Percentiles rank a stretch among this genome's conserved stretches.
These are phyloP conservation scores for Suillus hirtellus DNA, from an alignment of 768 basidiomycete genomes.

Conservation along the genomic window DNA sequence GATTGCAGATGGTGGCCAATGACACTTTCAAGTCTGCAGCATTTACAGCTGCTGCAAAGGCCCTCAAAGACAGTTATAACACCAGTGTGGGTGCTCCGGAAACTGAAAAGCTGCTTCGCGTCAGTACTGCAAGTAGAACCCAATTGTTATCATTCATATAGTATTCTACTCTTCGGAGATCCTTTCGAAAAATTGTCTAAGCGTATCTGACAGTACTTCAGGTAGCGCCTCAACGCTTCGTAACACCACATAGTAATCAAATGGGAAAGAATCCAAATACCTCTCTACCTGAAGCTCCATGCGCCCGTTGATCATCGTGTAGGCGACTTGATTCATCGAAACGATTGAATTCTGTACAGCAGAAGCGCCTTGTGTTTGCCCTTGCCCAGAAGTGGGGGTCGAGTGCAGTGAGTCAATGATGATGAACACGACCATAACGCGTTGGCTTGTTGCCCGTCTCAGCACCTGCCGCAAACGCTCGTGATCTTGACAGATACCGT, in stretches of 20 bases:
- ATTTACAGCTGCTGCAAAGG: too few relatives aligned
- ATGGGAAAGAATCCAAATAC: constrained; percentile 96
- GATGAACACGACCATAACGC: constrained; percentile 95
- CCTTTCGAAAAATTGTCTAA: constrained; percentile 91
- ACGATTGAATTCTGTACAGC: constrained; percentile 74
- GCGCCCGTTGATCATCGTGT: constrained; percentile 52
- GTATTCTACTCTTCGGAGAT: constrained; percentile 64
- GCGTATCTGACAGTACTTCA: constrained; percentile 81
- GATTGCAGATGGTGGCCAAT: background rate
- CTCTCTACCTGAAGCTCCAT: constrained; percentile 88
- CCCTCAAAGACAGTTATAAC: too few relatives aligned
- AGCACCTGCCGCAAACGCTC: constrained; percentile 77
- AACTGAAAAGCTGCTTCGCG: background rate
- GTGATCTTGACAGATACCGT: constrained; percentile 98
- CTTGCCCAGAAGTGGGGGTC: constrained; percentile 25
- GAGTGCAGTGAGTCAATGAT: constrained; percentile 86
- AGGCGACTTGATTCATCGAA: constrained; percentile 89
- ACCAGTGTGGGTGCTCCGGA: too few relatives aligned
- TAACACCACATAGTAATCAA: constrained; percentile 96
- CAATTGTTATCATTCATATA: too few relatives aligned
- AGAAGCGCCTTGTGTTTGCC: constrained; percentile 11
- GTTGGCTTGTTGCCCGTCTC: constrained; percentile 83
- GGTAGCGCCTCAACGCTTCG: constrained; percentile 89
- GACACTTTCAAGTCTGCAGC: too few relatives aligned
- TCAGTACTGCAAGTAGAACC: too few relatives aligned